These are phyloP conservation scores for Paradendryphiella salina DNA, from an alignment of 2,329 filamentous ascomycete genomes.

Conservation along the genomic window DNA sequence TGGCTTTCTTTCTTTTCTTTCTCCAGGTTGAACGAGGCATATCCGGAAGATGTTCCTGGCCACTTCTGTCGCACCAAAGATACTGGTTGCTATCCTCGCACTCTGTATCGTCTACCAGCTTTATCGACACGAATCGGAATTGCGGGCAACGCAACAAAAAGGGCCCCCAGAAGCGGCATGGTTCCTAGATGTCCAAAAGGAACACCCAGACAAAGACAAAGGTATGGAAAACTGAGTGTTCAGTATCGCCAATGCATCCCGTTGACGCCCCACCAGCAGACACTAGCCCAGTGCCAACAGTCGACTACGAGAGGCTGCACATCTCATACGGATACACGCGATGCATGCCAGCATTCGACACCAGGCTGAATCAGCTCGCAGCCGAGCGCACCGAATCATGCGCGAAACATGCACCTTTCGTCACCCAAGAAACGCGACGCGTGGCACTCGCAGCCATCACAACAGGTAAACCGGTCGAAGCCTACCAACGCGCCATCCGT, in stretches of 20 bases:
- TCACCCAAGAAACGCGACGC: conserved; percentile 13
- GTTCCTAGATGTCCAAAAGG: conserved; percentile 10
- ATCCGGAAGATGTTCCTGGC: not conserved
- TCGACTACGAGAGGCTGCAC: conserved; percentile 13
- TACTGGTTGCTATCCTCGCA: conserved; percentile 4
- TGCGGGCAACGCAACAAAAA: not conserved
- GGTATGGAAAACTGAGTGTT: not conserved
- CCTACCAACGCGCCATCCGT: conserved; percentile 49
- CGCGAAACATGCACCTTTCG: conserved; percentile 20
- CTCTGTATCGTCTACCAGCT: conserved; percentile 15
- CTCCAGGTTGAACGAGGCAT: too few relatives aligned
- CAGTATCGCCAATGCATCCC: not conserved
- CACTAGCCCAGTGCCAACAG: not conserved
- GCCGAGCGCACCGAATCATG: conserved; percentile 18
- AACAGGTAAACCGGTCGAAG: conserved; percentile 35
- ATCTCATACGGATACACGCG: conserved; percentile 21
- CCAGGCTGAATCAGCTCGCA: conserved; percentile 12
- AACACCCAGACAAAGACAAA: conserved; percentile 1
- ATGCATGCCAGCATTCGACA: conserved; percentile 20
- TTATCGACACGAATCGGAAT: not conserved
- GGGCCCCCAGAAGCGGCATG: conserved; percentile 3
- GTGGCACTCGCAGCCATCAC: conserved; percentile 46
- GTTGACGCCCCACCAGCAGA: not conserved
- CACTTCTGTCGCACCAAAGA: not conserved
- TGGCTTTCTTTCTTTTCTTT: too few relatives aligned